Percentiles rank a stretch among this genome's conserved stretches.
Evolutionary conservation across 352 stramenopile species (phyloP).

Genomic region (Phytophthora pseudosyringae): DNA sequence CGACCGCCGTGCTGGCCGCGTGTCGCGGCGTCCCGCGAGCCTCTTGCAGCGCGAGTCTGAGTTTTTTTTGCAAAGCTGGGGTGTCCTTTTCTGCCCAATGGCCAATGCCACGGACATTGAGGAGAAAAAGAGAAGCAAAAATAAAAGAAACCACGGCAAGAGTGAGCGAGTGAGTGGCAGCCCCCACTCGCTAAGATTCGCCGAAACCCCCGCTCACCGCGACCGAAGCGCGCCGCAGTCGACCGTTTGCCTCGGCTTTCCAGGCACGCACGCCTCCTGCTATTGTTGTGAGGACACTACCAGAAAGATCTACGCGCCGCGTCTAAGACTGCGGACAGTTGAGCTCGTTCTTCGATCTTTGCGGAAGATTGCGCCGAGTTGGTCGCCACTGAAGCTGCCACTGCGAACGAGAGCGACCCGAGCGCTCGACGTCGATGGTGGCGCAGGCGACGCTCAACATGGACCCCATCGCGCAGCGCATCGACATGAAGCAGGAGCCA

Average conservation of each 20-base stretch:
- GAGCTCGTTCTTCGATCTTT: slow-evolving; percentile 31
- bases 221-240: slow-evolving; percentile 5
- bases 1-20: neutral
- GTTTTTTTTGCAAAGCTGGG: slow-evolving; percentile 3
- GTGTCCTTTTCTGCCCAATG: no score
- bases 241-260: slow-evolving; percentile 16
- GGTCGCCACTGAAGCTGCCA: slow-evolving; percentile 3
- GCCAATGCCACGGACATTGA: no score
- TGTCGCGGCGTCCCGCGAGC: neutral
- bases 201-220: slow-evolving; percentile 22
- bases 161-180: slow-evolving; percentile 10
- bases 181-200: slow-evolving; percentile 41
- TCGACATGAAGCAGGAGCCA: slow-evolving; percentile 32
- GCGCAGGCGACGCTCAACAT: slow-evolving; percentile 21
- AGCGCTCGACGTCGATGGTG: slow-evolving; percentile 24
- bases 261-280: slow-evolving; percentile 16
- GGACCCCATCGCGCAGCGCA: slow-evolving; percentile 27
- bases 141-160: slow-evolving; percentile 14
- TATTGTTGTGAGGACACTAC: neutral
- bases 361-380: slow-evolving; percentile 11
- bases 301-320: slow-evolving; percentile 2
- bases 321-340: slow-evolving; percentile 22
- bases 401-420: neutral
- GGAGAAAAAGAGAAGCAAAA: slow-evolving; percentile 18
- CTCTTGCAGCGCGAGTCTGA: slow-evolving; percentile 8